Base-by-base conservation (phyloP, 129 eudicot species). In the Flaveria bidentis region DNA sequence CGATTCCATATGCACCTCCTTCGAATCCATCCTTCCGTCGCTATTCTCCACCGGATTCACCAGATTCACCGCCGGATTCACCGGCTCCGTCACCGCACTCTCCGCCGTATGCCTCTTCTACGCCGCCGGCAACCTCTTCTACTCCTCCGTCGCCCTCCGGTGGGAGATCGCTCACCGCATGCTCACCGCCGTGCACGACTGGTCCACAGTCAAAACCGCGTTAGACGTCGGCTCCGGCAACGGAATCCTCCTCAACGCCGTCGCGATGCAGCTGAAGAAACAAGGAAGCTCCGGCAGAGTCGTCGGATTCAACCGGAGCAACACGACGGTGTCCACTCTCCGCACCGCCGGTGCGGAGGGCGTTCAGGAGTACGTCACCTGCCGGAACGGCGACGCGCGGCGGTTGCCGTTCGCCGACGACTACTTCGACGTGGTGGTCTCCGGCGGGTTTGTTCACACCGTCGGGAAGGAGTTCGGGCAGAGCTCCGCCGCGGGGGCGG, bases 401-500 rank as follows among this genome's bases (percentile, higher is more conserved):
- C 78, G 86, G 70, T 82, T 92, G 49, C 98, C 98, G 53, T 92
- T 92, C 66, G 71, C 82, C 3, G 96, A 92, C 69, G 73, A 83
- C 25, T 90, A 88, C 84, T 92, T 92, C 84, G 98, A 92, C 85
- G 96, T 88, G 81, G 98, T 92, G 84, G 96, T 90, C 8, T 92
- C 98, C 65, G 91, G 87, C 6, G 95, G 76, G 71, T 88, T 86
- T 18, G 33, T 92, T 9, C 96, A 90, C 78, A 86, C 87, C 44
- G 97, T 89, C 13, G 97, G 97, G 73, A 91, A 89, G 67, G 97
- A 91, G 69, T 89, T 85, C 72, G 97, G 97, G 55, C 86, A 78
- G 52, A 81, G 72, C 53, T 70, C 96, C 30, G 96, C 98, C 42
- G 98, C 88, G 8, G 93, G 96, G 5, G 87, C 83, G 79, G 98